Base-by-base conservation (phyloP, 2,329 filamentous ascomycete genomes). In the Scopulariopsis brevicaulis region DNA sequence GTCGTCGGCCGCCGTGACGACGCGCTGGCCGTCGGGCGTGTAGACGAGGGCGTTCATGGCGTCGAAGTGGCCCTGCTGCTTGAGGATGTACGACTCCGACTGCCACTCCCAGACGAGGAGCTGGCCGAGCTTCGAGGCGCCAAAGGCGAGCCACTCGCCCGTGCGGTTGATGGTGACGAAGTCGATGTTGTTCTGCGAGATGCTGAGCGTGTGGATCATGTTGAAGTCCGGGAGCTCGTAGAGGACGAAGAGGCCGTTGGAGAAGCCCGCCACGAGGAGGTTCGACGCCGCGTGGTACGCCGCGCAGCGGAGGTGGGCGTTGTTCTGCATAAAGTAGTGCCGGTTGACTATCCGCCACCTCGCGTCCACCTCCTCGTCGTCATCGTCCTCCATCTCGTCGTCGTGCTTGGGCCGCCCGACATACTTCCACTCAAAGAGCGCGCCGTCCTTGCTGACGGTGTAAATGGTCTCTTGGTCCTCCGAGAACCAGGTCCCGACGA, bases 101-200 rank as follows among this genome's bases (percentile, higher is more conserved):
- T 97, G 93, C 92, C 95, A 99, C 70, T 99, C 94, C 94, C 94
- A 99, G 4, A 99, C 94, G 4, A 99, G 76, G n/a, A 99, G 78
- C 69, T 99, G 94, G 0, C 95, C 95, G 5, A 96, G 80, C 66
- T 95, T 95, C 1, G 94, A 96, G 0, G 95, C 94, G 15, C 93
- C 94, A 70, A 99, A 96, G 0, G 95, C 95, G 24, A 99, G 76
- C 94, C 94, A 99, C 74, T 97, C 93, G 56, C 94, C 94, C 35
- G 87, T 89, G 69, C 89, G 88, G 74, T 97, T 99, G 67, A 96
- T 90, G 0, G 91, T 90, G 58, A 97, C 90, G 65, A 89, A 91
- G 68, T 97, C 93, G 61, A 99, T 96, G 64, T 95, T 89, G 65
- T 94, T 96, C 70, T 97, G 92, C 0, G 94, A 96, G 65, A 99